Evolutionary conservation across 257 asterid genomes (phyloP).

Genomic region (Solanum peruvianum): DNA sequence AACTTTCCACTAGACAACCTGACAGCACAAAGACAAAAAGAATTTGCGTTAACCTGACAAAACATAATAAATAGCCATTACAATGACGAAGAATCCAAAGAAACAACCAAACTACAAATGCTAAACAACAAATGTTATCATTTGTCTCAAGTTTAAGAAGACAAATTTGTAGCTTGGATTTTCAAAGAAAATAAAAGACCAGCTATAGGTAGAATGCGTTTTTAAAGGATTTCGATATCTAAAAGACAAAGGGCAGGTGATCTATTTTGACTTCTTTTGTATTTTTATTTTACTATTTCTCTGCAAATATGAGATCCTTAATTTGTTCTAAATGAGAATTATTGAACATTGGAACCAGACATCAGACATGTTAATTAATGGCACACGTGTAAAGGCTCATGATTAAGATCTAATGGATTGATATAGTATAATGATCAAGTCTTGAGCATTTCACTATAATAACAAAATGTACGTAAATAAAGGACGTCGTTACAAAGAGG

Average conservation of each 20-base stretch:
- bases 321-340: not conserved
- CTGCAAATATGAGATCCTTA: not conserved
- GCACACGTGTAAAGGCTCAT: not conserved
- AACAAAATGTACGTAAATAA: not conserved
- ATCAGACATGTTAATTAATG: not conserved
- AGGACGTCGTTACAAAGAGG: not conserved
- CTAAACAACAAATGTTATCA: not conserved
- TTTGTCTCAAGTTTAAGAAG: not conserved
- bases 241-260: not conserved
- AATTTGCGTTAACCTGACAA: not conserved
- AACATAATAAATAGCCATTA: not conserved
- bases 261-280: slow-evolving; percentile 2
- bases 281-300: not conserved
- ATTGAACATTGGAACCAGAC: not conserved
- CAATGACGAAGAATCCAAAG: slow-evolving; percentile 24
- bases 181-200: slow-evolving; percentile 7
- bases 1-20: not conserved
- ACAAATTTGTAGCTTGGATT: not conserved
- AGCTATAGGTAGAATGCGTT: not conserved
- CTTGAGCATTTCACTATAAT: not conserved
- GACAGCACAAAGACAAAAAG: not conserved
- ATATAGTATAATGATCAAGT: not conserved
- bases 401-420: not conserved
- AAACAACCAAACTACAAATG: not conserved
- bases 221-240: not conserved